Conservation (phyloP, 73 alveolate genomes). For the Tetrahymena elliotti region DNA sequence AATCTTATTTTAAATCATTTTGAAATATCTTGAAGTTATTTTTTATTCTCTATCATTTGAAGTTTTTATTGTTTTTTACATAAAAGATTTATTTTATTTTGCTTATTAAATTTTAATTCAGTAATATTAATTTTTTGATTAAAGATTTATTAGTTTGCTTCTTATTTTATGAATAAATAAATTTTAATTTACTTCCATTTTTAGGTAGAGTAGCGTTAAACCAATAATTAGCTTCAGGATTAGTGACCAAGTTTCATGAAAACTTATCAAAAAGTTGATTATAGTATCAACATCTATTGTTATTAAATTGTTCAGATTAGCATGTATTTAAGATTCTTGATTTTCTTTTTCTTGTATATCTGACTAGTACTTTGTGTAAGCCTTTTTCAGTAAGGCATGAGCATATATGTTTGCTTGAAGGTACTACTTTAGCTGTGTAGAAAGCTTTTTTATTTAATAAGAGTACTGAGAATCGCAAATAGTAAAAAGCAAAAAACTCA, state of each 20-base stretch:
- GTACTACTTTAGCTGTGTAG: not conserved
- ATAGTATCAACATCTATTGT: not conserved
- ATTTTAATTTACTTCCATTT: not conserved
- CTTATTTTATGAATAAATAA: not conserved
- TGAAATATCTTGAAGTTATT: too few relatives aligned
- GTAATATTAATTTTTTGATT: too few relatives aligned
- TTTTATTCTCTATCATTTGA: too few relatives aligned
- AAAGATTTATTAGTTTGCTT: not conserved
- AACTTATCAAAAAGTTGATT: not conserved
- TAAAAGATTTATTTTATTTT: too few relatives aligned
- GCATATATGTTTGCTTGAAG: not conserved
- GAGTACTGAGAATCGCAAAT: not conserved
- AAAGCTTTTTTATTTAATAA: not conserved
- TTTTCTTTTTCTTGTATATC: not conserved
- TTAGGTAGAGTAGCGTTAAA: not conserved
- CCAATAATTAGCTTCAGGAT: not conserved
- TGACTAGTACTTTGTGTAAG: not conserved
- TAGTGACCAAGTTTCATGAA: not conserved
- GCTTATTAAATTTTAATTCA: too few relatives aligned
- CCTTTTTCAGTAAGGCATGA: not conserved
- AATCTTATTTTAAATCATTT: too few relatives aligned
- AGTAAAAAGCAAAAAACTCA: not conserved
- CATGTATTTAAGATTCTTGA: not conserved
- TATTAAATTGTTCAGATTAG: not conserved
- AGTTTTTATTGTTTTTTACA: too few relatives aligned